These are phyloP conservation scores for Colletotrichum tanaceti DNA, from an alignment of 2,329 filamentous ascomycete genomes.

Conservation along the genomic window DNA sequence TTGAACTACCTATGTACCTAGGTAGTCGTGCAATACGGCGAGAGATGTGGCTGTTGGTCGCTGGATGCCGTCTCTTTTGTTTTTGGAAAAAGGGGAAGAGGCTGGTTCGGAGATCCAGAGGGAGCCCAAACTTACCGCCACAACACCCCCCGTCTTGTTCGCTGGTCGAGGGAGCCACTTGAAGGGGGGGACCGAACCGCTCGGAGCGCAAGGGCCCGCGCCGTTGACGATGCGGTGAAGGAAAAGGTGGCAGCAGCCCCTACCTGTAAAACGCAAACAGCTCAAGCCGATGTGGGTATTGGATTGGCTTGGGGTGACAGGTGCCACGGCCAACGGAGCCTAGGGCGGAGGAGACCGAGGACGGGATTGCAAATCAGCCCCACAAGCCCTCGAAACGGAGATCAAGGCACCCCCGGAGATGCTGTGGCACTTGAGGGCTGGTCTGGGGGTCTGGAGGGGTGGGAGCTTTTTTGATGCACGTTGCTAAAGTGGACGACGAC, in stretches of 20 bases:
- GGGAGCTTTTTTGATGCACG: slow-evolving; percentile 2
- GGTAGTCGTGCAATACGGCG: too few species aligned
- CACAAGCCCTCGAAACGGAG: slow-evolving; percentile 7
- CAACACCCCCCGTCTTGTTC: slow-evolving; percentile 12
- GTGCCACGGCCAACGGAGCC: background rate
- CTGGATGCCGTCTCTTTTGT: background rate
- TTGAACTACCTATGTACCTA: too few species aligned
- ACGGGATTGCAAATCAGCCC: slow-evolving; percentile 31
- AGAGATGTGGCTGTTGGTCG: too few species aligned
- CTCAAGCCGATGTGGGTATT: slow-evolving; percentile 35
- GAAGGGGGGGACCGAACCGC: slow-evolving; percentile 19
- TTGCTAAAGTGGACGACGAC: slow-evolving; percentile 33
- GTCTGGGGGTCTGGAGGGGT: background rate
- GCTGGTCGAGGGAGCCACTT: slow-evolving; percentile 26
- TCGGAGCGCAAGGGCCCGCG: slow-evolving; percentile 27
- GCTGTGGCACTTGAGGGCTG: background rate
- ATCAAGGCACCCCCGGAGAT: background rate
- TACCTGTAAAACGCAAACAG: slow-evolving; percentile 27
- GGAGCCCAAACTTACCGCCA: slow-evolving; percentile 35
- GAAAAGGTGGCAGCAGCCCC: slow-evolving; percentile 33
- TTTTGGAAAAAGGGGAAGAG: slow-evolving; percentile 4
- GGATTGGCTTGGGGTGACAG: slow-evolving; percentile 37
- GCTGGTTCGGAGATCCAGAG: slow-evolving; percentile 27
- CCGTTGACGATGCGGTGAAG: slow-evolving; percentile 39
- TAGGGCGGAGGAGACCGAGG: slow-evolving; percentile 12